Evolutionary conservation across 1,284 basidiomycete species (phyloP).

Genomic region (Singerocomus inundabilis): DNA sequence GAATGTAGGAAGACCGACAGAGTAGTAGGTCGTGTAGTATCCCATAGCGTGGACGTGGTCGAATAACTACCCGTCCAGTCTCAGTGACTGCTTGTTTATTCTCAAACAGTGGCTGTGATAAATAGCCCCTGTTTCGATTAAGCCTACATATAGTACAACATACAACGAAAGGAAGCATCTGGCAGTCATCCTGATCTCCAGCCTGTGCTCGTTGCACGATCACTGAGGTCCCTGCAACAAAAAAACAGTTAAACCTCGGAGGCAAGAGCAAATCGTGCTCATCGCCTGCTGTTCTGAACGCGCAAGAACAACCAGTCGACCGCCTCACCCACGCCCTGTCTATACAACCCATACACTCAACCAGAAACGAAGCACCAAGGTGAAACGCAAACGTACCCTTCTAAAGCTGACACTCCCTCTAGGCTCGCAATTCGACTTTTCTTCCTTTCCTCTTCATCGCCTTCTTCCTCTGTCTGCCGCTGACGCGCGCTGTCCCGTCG

Average conservation of each 20-base stretch:
- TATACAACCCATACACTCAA: constrained; percentile 32
- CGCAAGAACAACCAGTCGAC: constrained; percentile 93
- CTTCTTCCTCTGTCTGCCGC: constrained; percentile 46
- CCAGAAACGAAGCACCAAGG: neutral
- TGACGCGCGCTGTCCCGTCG: constrained; percentile 64
- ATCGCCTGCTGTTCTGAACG: constrained; percentile 82
- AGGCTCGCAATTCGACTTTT: constrained; percentile 76
- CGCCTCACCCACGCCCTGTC: constrained; percentile 85
- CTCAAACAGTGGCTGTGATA: constrained; percentile 18
- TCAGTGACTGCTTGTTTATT: constrained; percentile 13
- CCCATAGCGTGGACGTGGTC: constrained; percentile 37
- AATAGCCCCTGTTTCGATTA: constrained; percentile 4
- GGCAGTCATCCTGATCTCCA: constrained; percentile 13
- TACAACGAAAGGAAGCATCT: neutral
- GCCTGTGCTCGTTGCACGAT: constrained; percentile 7
- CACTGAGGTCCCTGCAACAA: constrained; percentile 22
- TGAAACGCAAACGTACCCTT: constrained; percentile 62
- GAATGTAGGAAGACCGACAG: constrained; percentile 67
- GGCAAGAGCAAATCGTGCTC: neutral
- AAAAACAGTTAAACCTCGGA: neutral
- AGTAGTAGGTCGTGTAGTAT: constrained; percentile 51
- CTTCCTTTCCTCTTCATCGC: constrained; percentile 49
- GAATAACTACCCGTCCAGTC: constrained; percentile 19
- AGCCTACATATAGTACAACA: neutral
- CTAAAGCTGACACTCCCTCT: constrained; percentile 83